Evolutionary conservation across 2,329 filamentous ascomycete species (phyloP).

Genomic region (Dactylonectria estremocensis): DNA sequence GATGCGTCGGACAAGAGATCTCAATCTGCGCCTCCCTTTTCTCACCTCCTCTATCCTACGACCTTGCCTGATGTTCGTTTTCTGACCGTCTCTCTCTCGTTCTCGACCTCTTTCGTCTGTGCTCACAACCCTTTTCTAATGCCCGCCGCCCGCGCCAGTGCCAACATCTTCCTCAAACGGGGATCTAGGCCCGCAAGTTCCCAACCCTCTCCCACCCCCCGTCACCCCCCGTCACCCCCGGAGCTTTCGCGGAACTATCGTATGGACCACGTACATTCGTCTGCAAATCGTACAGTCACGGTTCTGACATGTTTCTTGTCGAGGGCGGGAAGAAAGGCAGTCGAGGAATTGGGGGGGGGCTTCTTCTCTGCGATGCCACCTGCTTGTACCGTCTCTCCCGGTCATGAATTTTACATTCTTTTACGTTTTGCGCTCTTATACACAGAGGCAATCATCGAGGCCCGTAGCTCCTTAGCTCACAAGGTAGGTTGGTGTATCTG

Average conservation of each 20-base stretch:
- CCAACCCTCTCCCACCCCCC: no score
- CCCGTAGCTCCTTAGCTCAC: slow-evolving; percentile 8
- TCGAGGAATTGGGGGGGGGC: background rate
- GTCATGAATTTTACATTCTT: slow-evolving; percentile 19
- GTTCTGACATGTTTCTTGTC: slow-evolving; percentile 27
- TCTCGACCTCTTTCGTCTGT: no score
- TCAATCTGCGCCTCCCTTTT: slow-evolving; percentile 13
- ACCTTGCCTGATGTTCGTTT: background rate
- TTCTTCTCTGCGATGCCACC: slow-evolving; percentile 15
- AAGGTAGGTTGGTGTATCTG: slow-evolving; percentile 15
- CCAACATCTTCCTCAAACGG: slow-evolving; percentile 1
- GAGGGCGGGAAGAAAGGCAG: background rate
- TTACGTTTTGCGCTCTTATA: slow-evolving; percentile 30
- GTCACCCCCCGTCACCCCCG: background rate
- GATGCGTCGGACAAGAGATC: slow-evolving; percentile 32
- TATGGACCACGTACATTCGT: slow-evolving; percentile 1
- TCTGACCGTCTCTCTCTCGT: background rate
- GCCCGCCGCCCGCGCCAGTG: background rate
- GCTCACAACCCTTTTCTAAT: background rate
- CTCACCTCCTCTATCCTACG: background rate
- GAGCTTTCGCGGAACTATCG: slow-evolving; percentile 21
- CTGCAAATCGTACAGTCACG: slow-evolving; percentile 15
- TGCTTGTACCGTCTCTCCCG: slow-evolving; percentile 20
- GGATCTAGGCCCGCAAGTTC: background rate
- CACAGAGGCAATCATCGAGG: slow-evolving; percentile 9